These are phyloP conservation scores for Plectranthus barbatus DNA, from an alignment of 257 asterid genomes.

Conservation along the genomic window DNA sequence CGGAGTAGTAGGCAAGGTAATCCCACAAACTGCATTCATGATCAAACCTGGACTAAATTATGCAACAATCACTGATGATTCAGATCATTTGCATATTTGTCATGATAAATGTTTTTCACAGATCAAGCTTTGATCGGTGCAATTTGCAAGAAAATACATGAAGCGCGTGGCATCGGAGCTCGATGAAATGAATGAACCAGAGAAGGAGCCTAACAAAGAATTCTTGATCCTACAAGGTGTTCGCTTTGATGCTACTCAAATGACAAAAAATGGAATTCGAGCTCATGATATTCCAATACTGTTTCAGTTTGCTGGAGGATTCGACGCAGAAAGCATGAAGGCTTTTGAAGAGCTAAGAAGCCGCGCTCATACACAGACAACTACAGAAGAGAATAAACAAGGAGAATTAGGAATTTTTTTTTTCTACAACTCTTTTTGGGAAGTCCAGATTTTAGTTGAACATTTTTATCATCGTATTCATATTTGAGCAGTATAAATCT, in stretches of 20 bases:
- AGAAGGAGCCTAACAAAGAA: constrained; percentile 89
- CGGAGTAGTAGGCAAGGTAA: constrained; percentile 92
- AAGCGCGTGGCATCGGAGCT: constrained; percentile 90
- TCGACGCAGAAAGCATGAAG: constrained; percentile 96
- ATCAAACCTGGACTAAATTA: background rate
- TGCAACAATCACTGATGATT: background rate
- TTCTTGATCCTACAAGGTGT: constrained; percentile 89
- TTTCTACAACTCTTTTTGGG: background rate
- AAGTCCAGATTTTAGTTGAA: constrained; percentile 20
- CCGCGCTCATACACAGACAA: constrained; percentile 43
- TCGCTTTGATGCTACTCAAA: constrained; percentile 40
- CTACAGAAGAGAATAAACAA: constrained; percentile 37
- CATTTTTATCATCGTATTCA: constrained; percentile 31
- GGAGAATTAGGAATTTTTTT: constrained; percentile 25
- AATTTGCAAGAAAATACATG: constrained; percentile 88
- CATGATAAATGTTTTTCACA: constrained; percentile 20
- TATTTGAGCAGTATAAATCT: constrained; percentile 10
- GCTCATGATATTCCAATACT: background rate
- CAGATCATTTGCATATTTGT: background rate
- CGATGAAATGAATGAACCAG: constrained; percentile 69
- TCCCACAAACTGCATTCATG: too few species aligned
- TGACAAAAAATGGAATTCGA: background rate
- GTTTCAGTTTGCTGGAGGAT: constrained; percentile 96
- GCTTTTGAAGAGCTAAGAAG: constrained; percentile 94
- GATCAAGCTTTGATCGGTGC: constrained; percentile 93